Evolutionary conservation across 352 stramenopile species (phyloP).

Genomic region (Globisporangium nodosum): DNA sequence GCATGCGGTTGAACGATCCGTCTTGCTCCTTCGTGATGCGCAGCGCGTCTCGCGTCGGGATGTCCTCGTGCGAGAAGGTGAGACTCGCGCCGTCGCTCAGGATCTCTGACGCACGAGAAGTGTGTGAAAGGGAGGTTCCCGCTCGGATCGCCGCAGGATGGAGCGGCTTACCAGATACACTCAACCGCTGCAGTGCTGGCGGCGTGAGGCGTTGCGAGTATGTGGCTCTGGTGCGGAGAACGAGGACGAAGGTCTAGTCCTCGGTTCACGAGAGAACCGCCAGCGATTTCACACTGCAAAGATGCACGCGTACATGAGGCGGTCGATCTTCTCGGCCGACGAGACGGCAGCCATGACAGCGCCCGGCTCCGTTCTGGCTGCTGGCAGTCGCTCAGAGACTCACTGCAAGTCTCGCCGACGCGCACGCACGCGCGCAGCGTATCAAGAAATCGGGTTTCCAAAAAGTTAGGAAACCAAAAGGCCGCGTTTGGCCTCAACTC

Average conservation of each 20-base stretch:
- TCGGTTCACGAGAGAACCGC: not conserved
- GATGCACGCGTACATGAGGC: conserved; percentile 39
- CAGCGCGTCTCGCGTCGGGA: conserved; percentile 31
- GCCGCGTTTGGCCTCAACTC: too few relatives aligned
- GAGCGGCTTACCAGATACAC: conserved; percentile 26
- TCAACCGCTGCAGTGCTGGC: conserved; percentile 38
- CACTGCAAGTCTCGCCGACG: too few relatives aligned
- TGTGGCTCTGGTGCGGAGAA: conserved; percentile 19
- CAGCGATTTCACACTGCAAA: not conserved
- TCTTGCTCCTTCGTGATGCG: conserved; percentile 32
- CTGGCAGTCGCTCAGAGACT: not conserved
- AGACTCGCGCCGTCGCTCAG: conserved; percentile 32
- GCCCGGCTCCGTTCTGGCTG: not conserved
- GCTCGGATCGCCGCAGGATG: too few relatives aligned
- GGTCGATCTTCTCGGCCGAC: conserved; percentile 38
- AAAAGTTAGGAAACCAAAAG: too few relatives aligned
- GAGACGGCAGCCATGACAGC: conserved; percentile 30
- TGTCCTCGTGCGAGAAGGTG: conserved; percentile 17
- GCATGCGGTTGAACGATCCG: conserved; percentile 28
- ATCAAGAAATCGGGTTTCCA: too few relatives aligned
- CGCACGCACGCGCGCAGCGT: too few relatives aligned
- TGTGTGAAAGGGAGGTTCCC: not conserved
- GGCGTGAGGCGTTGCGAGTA: conserved; percentile 41
- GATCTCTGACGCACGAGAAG: conserved; percentile 31
- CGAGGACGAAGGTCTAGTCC: not conserved